Evolutionary conservation across 179 eudicot species (phyloP), one percentile per base, ranked within the genome.

Genomic region (Sideroxylon spinosum): DNA sequence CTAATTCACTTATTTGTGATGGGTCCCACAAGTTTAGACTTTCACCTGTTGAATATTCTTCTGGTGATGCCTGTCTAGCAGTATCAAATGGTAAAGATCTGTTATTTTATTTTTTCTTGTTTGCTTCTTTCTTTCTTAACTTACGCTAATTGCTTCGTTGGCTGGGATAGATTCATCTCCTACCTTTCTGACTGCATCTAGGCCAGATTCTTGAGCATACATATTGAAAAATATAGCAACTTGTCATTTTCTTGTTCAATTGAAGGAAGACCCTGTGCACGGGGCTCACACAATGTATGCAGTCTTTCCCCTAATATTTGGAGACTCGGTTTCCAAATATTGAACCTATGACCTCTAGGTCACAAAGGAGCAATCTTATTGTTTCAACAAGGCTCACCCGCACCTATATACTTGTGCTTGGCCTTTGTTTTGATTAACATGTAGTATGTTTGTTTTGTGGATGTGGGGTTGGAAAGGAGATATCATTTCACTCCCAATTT

Each of bases 81-180:
- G 53, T 46, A 57, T 80, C 71, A 10, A 61, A 13, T 13, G 32
- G 82, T 80, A 25, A 70, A 26, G 14, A 65, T 22, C 37, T 12
- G 52, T 74, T 59, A 14, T 28, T 20, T 66, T 14, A 37, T 37
- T n/a, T 64, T 63, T 64, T 9, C 23, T 55, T 80, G 1, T 55
- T 16, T 37, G 10, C 20, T 7, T 12, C 64, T 29, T 50, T 62
- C 55, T 56, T 52, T 23, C n/a, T 65, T 55, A 25, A 32, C 12
- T 44, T 46, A 4, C 23, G n/a, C 48, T 69, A 13, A 69, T 44
- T 71, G 61, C 13, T 78, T 49, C 56, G 1, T 19, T 56, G 44
- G 44, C 52, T 55, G 25, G 53, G 32, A 55, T 23, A 48, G 28
- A 57, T 20, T 7, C 66, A 10, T 8, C 13, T 56, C 25, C 50